Evolutionary conservation across 106 monocot genomes (phyloP), one percentile per base, ranked within the genome.

Genomic region (Allium cepa): DNA sequence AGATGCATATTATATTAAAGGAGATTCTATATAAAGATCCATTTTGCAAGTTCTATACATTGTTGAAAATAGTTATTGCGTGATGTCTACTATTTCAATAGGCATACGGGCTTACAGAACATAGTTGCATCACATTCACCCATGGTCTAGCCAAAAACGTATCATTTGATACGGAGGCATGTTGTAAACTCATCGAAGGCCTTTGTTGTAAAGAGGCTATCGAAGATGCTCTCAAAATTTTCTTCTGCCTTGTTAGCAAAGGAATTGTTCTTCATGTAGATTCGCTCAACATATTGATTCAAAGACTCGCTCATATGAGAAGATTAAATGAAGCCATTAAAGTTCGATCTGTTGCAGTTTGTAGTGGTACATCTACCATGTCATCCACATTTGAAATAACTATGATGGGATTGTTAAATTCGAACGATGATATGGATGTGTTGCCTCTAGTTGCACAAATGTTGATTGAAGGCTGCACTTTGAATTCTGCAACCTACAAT

Each of bases 321-420:
- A 79, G 75, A 64, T 59, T 87, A 17, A 71, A 55, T 49, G 81
- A 91, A 72, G 86, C 91, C 46, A 73, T 84, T 49, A 81, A 53
- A 64, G n/a, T 91, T 58, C 57, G 74, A 13, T 81, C 77, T 36
- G 47, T 79, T 63, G 81, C 81, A 59, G 79, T 69, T 48, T 67
- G 16, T 67, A 72, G 48, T 70, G 81, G 84, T 48, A 64, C 16
- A 9, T 61, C 28, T 26, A 71, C 64, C 55, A 72, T 10, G 27
- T 18, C 83, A 52, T 53, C n/a, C 4, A 76, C 76, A 63, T 71
- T 73, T 74, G 56, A 59, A 48, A 64, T 28, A 56, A 80, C 84
- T 18, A 59, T 84, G 1, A 17, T 26, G 12, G 26, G 59, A 50
- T 22, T 87, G 49, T 58, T 84, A 46, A 49, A 74, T 49, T 64